Evolutionary conservation across 148 eudicot genomes (phyloP).

Genomic region (Cornus controversa): DNA sequence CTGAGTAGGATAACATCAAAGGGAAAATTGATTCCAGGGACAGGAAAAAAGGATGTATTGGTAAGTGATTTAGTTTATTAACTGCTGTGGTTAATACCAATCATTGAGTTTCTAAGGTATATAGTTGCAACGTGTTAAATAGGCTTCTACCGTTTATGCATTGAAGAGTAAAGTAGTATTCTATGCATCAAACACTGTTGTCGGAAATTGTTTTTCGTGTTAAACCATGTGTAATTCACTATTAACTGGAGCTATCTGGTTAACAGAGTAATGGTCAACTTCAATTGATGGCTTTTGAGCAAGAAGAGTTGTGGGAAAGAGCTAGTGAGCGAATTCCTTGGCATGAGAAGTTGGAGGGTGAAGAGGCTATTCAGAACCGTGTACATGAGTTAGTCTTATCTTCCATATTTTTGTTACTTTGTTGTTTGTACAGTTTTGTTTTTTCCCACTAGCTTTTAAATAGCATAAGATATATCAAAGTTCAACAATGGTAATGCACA

Average conservation of each 20-base stretch:
- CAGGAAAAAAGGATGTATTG: constrained; percentile 53
- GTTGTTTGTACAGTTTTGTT: not conserved
- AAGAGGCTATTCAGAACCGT: constrained; percentile 90
- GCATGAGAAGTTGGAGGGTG: constrained; percentile 94
- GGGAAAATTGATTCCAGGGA: constrained; percentile 59
- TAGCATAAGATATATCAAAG: not conserved
- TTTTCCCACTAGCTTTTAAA: not conserved
- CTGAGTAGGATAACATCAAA: constrained; percentile 74
- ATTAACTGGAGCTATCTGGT: constrained; percentile 16
- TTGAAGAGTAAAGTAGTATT: not conserved
- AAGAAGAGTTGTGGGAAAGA: constrained; percentile 88
- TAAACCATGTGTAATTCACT: constrained; percentile 8
- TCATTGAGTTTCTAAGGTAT: constrained; percentile 8
- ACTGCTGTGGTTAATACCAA: not conserved
- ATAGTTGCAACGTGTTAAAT: constrained; percentile 11
- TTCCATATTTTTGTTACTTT: not conserved
- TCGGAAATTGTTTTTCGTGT: not conserved
- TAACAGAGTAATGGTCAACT: constrained; percentile 78
- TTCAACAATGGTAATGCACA: not conserved
- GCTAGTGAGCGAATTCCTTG: constrained; percentile 88
- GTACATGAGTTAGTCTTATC: constrained; percentile 82
- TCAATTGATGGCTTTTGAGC: constrained; percentile 88
- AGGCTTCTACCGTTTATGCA: not conserved
- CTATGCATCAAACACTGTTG: not conserved
- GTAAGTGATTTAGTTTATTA: constrained; percentile 34